Evolutionary conservation across 768 basidiomycete genomes (phyloP).

Genomic region (Tylopilus subfusipes): DNA sequence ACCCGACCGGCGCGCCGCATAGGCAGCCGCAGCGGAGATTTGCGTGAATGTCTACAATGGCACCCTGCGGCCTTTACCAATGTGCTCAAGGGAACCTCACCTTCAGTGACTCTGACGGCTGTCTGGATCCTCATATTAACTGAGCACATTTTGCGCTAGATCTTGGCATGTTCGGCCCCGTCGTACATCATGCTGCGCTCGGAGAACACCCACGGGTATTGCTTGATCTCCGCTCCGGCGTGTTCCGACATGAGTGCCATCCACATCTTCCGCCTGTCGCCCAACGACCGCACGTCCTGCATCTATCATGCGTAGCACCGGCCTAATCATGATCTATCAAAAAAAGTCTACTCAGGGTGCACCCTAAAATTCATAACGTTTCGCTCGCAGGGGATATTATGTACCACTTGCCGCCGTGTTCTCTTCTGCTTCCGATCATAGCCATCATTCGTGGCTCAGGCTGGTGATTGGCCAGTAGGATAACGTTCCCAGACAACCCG

Average conservation of each 20-base stretch:
- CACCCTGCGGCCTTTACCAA: background rate
- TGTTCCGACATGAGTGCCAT: conserved; percentile 18
- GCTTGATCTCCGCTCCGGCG: conserved; percentile 21
- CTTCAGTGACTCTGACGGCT: background rate
- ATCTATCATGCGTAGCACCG: conserved; percentile 5
- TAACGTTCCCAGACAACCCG: conserved; percentile 18
- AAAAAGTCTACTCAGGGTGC: conserved; percentile 28
- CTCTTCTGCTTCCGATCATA: conserved; percentile 27
- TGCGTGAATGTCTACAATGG: conserved; percentile 12
- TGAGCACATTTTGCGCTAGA: background rate
- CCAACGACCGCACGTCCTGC: conserved; percentile 6
- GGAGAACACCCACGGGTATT: conserved; percentile 1
- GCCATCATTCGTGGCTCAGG: conserved; percentile 6
- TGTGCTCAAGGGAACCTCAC: conserved; percentile 1
- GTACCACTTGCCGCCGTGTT: conserved; percentile 20
- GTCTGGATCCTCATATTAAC: conserved; percentile 14
- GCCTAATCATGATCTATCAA: conserved; percentile 14
- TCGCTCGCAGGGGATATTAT: conserved; percentile 30
- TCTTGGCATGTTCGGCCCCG: conserved; percentile 23
- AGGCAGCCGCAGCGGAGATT: conserved; percentile 30
- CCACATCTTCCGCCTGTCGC: conserved; percentile 8
- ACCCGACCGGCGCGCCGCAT: conserved; percentile 12
- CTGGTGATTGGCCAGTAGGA: conserved; percentile 11
- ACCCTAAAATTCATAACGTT: conserved; percentile 30
- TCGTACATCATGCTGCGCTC: background rate